phyloP scores from a whole-genome alignment of 192 early-diverging fungal species.

The Neocallimastix lanati region DNA sequence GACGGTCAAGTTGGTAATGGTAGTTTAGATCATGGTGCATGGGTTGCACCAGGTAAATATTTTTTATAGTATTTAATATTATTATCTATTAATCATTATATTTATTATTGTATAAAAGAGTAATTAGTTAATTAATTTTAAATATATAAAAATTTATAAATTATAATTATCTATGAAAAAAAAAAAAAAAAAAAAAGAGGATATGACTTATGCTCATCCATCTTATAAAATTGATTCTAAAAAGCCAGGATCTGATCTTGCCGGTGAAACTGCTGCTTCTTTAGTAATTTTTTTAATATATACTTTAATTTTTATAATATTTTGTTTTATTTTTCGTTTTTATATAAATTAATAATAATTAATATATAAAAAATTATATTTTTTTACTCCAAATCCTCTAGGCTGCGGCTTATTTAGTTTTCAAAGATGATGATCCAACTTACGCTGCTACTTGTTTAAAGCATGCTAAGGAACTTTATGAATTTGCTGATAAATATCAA shows the following conservation, averaged over 20 bases:
- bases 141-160: no score
- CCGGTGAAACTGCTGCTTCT: conserved; percentile 27
- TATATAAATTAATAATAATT: no score
- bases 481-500: conserved; percentile 31
- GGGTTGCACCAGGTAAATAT: no score
- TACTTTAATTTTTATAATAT: conserved; percentile 8
- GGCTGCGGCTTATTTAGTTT: background rate
- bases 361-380: background rate
- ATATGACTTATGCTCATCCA: conserved; percentile 25
- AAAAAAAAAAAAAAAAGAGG: no score
- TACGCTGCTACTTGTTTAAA: conserved; percentile 5
- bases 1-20: conserved; percentile 3
- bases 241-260: conserved; percentile 29
- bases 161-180: no score
- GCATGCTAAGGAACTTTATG: conserved; percentile 20
- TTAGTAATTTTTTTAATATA: conserved; percentile 24
- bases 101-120: no score
- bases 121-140: no score
- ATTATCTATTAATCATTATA: no score
- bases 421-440: background rate
- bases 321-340: no score
- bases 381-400: background rate
- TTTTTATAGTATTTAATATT: no score
- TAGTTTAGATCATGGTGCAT: conserved; percentile 16
- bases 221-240: conserved; percentile 21